These are phyloP conservation scores for Saksenaea oblongispora DNA, from an alignment of 371 early-diverging fungal species.

Conservation along the genomic window DNA sequence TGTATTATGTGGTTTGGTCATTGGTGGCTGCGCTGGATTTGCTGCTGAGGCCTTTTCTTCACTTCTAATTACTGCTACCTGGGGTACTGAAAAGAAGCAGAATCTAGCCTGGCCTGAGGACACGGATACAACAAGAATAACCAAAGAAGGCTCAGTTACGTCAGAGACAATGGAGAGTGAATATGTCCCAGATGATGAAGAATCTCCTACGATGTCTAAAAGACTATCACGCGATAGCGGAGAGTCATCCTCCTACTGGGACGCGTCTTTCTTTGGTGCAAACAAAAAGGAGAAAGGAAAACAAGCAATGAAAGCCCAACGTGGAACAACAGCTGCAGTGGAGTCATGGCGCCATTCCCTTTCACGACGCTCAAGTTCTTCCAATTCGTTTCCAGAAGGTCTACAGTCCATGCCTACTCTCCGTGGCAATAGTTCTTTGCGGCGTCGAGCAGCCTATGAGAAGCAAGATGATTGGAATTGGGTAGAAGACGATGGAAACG, in stretches of 20 bases:
- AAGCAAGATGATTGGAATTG: not conserved
- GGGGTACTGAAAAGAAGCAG: conserved; percentile 11
- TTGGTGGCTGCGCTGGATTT: conserved; percentile 19
- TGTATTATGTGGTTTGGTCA: conserved; percentile 12
- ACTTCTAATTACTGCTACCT: conserved; percentile 11
- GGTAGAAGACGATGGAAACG: not conserved
- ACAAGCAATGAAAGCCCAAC: not conserved
- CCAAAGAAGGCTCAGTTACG: not conserved
- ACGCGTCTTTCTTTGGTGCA: not conserved
- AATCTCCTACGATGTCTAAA: not conserved
- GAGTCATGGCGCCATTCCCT: not conserved
- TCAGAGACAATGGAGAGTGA: not conserved
- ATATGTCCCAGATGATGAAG: not conserved
- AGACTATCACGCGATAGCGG: not conserved
- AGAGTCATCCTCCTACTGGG: not conserved
- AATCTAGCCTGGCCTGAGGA: not conserved
- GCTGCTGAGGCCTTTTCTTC: conserved; percentile 17
- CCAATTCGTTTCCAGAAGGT: not conserved
- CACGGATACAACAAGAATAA: not conserved
- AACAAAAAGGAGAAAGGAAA: not conserved
- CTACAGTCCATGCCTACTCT: not conserved
- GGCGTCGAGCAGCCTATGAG: not conserved
- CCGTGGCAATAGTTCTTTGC: not conserved
- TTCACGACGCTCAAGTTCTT: not conserved
- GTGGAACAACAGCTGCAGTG: not conserved